Base-by-base conservation (phyloP, 2,329 filamentous ascomycete genomes). In the Grosmannia clavigera region DNA sequence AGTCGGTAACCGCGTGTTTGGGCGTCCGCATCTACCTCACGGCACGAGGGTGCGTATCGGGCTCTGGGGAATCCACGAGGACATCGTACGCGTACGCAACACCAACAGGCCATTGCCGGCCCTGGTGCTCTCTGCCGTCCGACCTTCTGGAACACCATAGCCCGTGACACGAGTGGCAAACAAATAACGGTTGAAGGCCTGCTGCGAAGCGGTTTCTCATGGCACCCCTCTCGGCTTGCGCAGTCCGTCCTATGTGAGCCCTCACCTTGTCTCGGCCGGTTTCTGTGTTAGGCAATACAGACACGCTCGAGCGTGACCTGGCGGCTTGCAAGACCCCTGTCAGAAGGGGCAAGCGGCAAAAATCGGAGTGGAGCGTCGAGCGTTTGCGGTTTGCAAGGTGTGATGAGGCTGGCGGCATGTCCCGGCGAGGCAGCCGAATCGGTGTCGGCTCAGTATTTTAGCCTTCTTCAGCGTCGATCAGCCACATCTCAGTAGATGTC, bases 351-450 rank as follows among this genome's bases (percentile, higher is more conserved):
- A 22, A 29, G 22, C 29, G 48, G 22, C 48, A 25, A 16, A 16
- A 40, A 6, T 14, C 38, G 10, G 35, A n/a, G 22, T 38, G 33
- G 53, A 25, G 35, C 35, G 22, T 19, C 27, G 53, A 25, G 35
- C 35, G 22, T 19, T 16, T 38, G 25, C 16, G 22, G 16, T 14
- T 25, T 16, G 40, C 27, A 35, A 56, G 38, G 55, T 56, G 55
- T 56, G 55, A 27, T 63, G 61, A 58, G 60, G 58, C 58, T 63
- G 62, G 62, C 60, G 60, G 60, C 58, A 52, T 53, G 54, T 56
- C 56, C 60, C 58, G 62, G 60, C 55, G 60, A 60, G 35, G 40
- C 52, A 50, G 51, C 51, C 38, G 57, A 33, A 29, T 43, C 38
- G 50, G 35, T 46, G 51, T 22, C 38, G 46, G 43, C 55, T 57